These are phyloP conservation scores for Claviceps spartinae DNA, from an alignment of 2,329 filamentous ascomycete genomes.

Conservation along the genomic window DNA sequence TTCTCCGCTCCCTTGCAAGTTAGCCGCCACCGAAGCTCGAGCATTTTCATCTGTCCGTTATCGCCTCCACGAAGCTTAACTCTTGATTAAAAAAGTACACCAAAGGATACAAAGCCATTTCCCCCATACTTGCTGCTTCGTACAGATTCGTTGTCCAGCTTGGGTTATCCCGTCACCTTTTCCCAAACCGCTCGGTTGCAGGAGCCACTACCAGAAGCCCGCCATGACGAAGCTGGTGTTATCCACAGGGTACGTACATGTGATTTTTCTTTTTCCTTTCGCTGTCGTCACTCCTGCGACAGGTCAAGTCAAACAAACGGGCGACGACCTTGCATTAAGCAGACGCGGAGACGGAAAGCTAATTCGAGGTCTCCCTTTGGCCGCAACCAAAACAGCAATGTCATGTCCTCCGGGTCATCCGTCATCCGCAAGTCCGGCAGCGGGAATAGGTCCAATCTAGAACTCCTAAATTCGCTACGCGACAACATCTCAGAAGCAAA, in stretches of 20 bases:
- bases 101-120: background rate
- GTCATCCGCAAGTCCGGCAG: conserved; percentile 67
- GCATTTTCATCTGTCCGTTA: background rate
- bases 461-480: conserved; percentile 78
- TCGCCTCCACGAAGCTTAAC: background rate
- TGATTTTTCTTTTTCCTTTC: background rate
- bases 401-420: conserved; percentile 71
- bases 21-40: background rate
- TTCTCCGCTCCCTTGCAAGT: background rate
- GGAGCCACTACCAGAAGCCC: conserved; percentile 1
- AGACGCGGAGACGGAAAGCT: too few relatives aligned
- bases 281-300: background rate
- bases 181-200: background rate
- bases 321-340: background rate
- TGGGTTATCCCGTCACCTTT: background rate
- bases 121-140: background rate
- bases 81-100: background rate
- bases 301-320: background rate
- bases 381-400: conserved; percentile 41
- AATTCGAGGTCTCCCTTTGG: background rate
- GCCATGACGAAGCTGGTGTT: conserved; percentile 66
- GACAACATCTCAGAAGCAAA: conserved; percentile 69
- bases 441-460: conserved; percentile 71
- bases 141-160: background rate
- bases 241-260: conserved; percentile 60